Conservation (phyloP, 148 eudicot genomes). For the Talinum fruticosum region DNA sequence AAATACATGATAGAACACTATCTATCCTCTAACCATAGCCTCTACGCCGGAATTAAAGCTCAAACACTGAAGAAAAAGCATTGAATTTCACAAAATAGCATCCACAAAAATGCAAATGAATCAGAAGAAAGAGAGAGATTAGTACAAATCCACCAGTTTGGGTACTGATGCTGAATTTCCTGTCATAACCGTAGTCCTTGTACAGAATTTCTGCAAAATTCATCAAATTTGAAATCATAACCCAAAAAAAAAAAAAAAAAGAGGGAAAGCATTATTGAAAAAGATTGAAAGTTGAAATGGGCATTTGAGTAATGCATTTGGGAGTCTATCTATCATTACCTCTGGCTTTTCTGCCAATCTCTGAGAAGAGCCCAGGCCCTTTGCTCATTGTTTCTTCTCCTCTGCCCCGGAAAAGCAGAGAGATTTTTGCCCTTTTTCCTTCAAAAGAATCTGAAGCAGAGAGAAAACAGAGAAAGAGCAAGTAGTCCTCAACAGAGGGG, state of each 20-base stretch:
- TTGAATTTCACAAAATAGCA: neutral
- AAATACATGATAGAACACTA: neutral
- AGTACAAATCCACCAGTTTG: constrained; percentile 34
- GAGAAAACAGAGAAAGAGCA: neutral
- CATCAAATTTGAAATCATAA: constrained; percentile 5
- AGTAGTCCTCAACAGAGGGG: neutral
- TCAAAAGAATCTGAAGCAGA: neutral
- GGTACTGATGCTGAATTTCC: constrained; percentile 27
- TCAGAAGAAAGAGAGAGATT: constrained; percentile 7
- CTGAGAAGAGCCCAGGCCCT: constrained; percentile 27
- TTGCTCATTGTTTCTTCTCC: constrained; percentile 15
- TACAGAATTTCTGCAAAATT: constrained; percentile 31
- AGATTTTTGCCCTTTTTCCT: neutral
- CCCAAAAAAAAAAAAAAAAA: neutral
- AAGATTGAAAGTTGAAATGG: neutral
- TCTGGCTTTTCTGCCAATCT: constrained; percentile 30
- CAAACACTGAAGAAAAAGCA: constrained; percentile 2
- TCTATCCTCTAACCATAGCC: constrained; percentile 5
- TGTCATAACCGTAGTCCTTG: constrained; percentile 28
- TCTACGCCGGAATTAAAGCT: neutral
- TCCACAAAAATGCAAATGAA: constrained; percentile 7
- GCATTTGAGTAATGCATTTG: neutral
- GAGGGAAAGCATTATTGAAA: neutral
- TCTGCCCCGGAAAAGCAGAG: neutral
- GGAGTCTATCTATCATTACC: constrained; percentile 7